Evolutionary conservation across 306 rosid species (phyloP), one percentile per base, ranked within the genome.

Genomic region (Spatholobus suberectus): DNA sequence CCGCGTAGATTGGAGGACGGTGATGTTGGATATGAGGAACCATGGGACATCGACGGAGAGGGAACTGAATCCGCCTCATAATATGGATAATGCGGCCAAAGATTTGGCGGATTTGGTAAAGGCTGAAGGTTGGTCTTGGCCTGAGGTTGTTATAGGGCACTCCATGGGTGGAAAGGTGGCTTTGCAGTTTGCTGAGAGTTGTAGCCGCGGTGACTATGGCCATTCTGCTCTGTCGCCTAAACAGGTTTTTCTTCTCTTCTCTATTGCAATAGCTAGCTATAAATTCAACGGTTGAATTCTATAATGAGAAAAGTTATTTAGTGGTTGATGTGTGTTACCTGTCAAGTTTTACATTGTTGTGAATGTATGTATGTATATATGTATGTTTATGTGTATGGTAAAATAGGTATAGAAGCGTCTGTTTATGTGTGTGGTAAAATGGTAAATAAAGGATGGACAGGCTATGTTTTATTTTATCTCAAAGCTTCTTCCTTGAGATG

Each of bases 131-230:
- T 96, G 99, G 99, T 34, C 66, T 47, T 96, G 98, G 98, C 99
- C 99, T 2, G 98, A 96, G 80, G 94, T 93, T 86, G 96, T 95
- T 77, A 57, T 95, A 12, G 99, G 98, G 0, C 98, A 95, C 62
- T 95, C 98, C 81, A 63, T 93, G 97, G 99, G 99, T 61, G 99
- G 99, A 8, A 95, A 95, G 73, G 96, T 93, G 34, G 96, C 92
- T 75, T 81, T 95, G 34, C 98, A 95, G 47, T 92, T 75, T 84
- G 87, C 83, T 0, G 69, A 89, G 83, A 91, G 94, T 81, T 89
- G 94, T 86, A 88, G 83, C 78, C 83, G 73, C 35, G 92, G 97
- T 20, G 86, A 95, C 0, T 95, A 89, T 76, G 98, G 99, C 14
- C 85, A 84, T 80, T 85, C 88, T 41, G 88, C 85, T 72, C 51